phyloP scores from a whole-genome alignment of 192 early-diverging fungal species.

The Coemansia sp. region DNA sequence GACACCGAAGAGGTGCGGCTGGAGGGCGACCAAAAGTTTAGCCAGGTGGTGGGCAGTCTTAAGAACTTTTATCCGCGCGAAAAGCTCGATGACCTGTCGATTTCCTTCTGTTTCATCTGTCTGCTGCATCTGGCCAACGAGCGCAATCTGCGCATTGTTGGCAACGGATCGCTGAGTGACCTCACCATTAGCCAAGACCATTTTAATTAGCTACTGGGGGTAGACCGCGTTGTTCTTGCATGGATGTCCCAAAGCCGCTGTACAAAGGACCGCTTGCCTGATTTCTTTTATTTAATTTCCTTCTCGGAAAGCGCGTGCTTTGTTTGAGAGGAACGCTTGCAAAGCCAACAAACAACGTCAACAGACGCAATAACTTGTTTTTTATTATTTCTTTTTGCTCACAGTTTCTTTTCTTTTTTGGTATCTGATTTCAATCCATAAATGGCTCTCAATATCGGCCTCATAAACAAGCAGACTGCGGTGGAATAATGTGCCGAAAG shows the following conservation, averaged over 20 bases:
- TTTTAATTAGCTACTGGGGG: constrained; percentile 33
- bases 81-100: constrained; percentile 86
- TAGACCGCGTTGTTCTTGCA: background rate
- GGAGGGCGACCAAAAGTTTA: constrained; percentile 69
- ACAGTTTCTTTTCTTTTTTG: background rate
- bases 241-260: too few relatives aligned
- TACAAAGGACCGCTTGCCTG: constrained; percentile 4
- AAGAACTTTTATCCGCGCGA: constrained; percentile 74
- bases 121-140: constrained; percentile 96
- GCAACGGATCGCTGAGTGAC: constrained; percentile 52
- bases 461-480: background rate
- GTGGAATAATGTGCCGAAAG: background rate
- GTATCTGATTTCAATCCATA: background rate
- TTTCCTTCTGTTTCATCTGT: constrained; percentile 98
- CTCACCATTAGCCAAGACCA: constrained; percentile 53
- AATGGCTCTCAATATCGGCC: background rate
- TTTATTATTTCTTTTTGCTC: background rate
- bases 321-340: background rate
- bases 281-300: background rate
- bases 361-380: background rate
- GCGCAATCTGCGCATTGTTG: constrained; percentile 70
- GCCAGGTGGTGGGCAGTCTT: constrained; percentile 69
- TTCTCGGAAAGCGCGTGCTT: background rate
- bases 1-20: constrained; percentile 28
- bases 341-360: background rate